Percentiles rank a stretch among this genome's conserved stretches.
These are phyloP conservation scores for Marsdenia floribunda DNA, from an alignment of 257 asterid species.

Conservation along the genomic window DNA sequence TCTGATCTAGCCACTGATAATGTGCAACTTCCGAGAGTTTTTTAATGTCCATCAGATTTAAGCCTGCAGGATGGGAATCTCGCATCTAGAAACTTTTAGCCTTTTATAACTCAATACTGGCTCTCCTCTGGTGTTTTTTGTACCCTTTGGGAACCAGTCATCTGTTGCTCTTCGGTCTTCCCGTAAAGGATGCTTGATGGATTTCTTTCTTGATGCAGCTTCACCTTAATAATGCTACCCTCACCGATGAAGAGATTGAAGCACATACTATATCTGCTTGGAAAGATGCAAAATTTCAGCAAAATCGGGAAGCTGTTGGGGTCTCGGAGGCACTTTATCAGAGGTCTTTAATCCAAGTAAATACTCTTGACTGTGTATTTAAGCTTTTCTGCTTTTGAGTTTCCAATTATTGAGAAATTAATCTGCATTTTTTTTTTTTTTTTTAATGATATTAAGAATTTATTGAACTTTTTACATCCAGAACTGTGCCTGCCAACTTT, in stretches of 20 bases:
- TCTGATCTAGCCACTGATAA: constrained; percentile 1
- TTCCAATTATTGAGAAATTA: background rate
- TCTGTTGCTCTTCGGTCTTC: background rate
- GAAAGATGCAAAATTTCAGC: constrained; percentile 48
- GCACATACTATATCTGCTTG: constrained; percentile 54
- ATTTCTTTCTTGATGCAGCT: constrained; percentile 37
- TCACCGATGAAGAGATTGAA: constrained; percentile 41
- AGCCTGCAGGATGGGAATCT: constrained; percentile 5
- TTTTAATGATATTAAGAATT: background rate
- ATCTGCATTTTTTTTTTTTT: background rate
- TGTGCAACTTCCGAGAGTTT: background rate
- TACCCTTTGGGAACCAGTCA: background rate
- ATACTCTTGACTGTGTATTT: constrained; percentile 4
- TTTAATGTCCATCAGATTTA: background rate
- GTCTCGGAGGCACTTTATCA: constrained; percentile 29
- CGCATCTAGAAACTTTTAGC: background rate
- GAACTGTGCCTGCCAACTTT: background rate
- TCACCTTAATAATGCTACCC: constrained; percentile 34
- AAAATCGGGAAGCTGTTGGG: constrained; percentile 26
- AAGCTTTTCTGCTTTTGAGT: background rate
- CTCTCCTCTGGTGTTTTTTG: no score
- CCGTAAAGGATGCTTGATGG: background rate
- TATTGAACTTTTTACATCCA: background rate
- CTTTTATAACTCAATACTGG: background rate
- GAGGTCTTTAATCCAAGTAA: constrained; percentile 58